phyloP scores from a whole-genome alignment of 345 rosid genomes.

The Streptanthus diversifolius region DNA sequence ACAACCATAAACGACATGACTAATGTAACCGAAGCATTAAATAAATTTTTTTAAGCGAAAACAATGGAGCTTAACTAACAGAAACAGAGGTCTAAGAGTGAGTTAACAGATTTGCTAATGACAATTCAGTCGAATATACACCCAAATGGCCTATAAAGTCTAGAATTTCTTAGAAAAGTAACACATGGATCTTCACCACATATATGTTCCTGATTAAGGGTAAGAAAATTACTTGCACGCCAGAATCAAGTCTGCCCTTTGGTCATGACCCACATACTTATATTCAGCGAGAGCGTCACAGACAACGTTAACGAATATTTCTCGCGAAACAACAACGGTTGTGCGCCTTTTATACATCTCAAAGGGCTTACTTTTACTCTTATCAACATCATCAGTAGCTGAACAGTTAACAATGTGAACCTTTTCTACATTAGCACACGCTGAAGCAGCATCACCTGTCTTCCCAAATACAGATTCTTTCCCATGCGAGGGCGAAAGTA shows the following conservation, averaged over 20 bases:
- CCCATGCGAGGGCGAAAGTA: conserved; percentile 39
- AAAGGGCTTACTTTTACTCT: conserved; percentile 51
- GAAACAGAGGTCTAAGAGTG: background rate
- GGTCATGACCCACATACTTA: conserved; percentile 92
- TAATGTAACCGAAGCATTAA: background rate
- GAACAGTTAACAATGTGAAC: conserved; percentile 22
- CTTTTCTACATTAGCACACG: conserved; percentile 23
- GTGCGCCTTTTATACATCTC: conserved; percentile 88
- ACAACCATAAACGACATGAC: background rate
- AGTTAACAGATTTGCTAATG: background rate
- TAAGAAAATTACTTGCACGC: conserved; percentile 73
- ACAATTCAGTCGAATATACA: background rate
- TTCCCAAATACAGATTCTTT: conserved; percentile 40
- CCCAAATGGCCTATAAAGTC: background rate
- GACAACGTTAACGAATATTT: conserved; percentile 66
- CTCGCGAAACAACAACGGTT: conserved; percentile 65
- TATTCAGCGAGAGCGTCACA: conserved; percentile 85
- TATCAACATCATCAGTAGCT: conserved; percentile 34
- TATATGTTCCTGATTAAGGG: background rate
- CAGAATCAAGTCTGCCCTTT: conserved; percentile 89
- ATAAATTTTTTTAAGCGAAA: background rate
- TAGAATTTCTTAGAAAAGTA: too few relatives aligned
- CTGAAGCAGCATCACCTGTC: conserved; percentile 28
- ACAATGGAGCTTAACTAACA: too few relatives aligned
- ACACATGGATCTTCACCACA: background rate